Conservation (phyloP, 495 filamentous ascomycete genomes). For the Aspergillus hancockii region DNA sequence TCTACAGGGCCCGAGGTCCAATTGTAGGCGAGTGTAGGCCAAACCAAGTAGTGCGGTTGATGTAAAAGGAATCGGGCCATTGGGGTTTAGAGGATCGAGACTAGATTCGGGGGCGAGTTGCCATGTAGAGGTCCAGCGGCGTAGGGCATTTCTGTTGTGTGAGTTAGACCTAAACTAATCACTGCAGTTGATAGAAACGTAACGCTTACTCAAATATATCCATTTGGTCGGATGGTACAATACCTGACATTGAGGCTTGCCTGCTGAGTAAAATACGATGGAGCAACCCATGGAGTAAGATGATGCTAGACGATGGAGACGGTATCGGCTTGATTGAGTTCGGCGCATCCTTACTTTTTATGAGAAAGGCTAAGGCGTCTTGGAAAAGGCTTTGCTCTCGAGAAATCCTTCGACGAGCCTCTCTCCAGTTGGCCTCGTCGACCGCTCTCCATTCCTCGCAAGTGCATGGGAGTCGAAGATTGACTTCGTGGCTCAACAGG, state of each 20-base stretch:
- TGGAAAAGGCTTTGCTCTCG: constrained; percentile 24
- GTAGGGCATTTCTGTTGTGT: constrained; percentile 40
- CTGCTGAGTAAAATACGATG: constrained; percentile 31
- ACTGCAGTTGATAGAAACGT: not conserved
- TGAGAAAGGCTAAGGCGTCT: constrained; percentile 15
- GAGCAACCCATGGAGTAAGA: constrained; percentile 37
- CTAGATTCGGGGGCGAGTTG: constrained; percentile 32
- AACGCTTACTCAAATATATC: constrained; percentile 3
- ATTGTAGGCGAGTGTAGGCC: constrained; percentile 36
- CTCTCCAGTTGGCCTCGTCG: constrained; percentile 13
- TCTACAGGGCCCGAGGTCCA: constrained; percentile 28
- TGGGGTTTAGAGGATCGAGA: constrained; percentile 34
- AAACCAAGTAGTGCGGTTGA: constrained; percentile 39
- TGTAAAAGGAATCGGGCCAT: constrained; percentile 40
- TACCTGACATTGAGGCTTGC: constrained; percentile 34
- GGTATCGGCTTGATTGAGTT: constrained; percentile 11
- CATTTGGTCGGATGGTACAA: constrained; percentile 19
- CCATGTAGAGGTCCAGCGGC: constrained; percentile 37
- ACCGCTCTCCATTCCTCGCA: constrained; percentile 21
- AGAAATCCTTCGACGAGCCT: not conserved
- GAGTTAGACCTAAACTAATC: constrained; percentile 14
- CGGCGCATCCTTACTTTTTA: constrained; percentile 3
- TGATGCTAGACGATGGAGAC: constrained; percentile 37
- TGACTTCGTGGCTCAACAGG: constrained; percentile 57
- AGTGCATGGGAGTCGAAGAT: constrained; percentile 56